Conservation (phyloP, 1,139 yeast genomes). For the Tardiomyces blankii region DNA sequence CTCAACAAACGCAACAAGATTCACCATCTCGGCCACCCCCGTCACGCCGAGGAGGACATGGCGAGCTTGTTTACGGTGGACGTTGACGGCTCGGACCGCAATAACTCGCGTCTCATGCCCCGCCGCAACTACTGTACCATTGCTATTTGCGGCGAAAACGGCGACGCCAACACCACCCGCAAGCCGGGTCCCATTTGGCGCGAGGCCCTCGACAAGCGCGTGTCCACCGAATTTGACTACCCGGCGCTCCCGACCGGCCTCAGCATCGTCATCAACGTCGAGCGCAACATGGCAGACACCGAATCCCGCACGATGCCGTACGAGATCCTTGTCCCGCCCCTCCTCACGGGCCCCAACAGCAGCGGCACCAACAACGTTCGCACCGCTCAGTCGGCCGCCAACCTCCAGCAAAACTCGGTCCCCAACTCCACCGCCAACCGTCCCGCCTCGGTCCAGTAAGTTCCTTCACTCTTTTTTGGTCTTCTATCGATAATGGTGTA, state of each 20-base stretch:
- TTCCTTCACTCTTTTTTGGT: no score
- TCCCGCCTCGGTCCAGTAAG: no score
- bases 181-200: constrained; percentile 22
- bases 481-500: no score
- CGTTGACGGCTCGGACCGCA: constrained; percentile 45
- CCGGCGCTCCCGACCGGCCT: constrained; percentile 40
- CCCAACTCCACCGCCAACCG: no score
- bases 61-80: constrained; percentile 58
- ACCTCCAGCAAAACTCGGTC: no score
- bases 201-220: not conserved
- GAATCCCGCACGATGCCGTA: constrained; percentile 49
- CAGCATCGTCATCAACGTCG: constrained; percentile 62
- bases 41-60: constrained; percentile 65
- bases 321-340: constrained; percentile 57
- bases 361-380: no score
- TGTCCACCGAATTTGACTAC: constrained; percentile 20
- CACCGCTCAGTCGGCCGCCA: no score
- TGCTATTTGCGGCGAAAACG: constrained; percentile 9
- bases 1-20: constrained; percentile 52
- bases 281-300: constrained; percentile 40
- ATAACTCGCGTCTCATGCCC: constrained; percentile 54
- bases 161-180: constrained; percentile 20
- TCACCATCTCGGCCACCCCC: constrained; percentile 41
- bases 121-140: constrained; percentile 61
- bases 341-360: no score